A percentile compares a stretch with the other conserved stretches of the same genome.
Conservation (phyloP, 768 basidiomycete genomes). For the Rhodotorula toruloides region DNA sequence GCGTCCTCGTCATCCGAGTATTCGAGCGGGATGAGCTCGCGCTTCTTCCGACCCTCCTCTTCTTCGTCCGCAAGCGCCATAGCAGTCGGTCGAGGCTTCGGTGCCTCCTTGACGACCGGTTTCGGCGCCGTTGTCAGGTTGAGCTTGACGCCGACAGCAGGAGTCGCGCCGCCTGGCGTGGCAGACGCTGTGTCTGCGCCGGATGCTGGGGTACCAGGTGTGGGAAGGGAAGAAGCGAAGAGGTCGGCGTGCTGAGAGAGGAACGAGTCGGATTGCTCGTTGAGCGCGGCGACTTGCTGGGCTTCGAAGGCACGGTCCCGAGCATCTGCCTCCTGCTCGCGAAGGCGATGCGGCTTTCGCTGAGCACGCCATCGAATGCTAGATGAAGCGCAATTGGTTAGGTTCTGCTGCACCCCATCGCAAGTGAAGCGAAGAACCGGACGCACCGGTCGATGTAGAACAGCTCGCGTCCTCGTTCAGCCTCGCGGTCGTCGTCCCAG, state of each 20-base stretch:
- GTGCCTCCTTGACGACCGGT: constrained; percentile 1
- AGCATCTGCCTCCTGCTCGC: constrained; percentile 77
- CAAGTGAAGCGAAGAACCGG: constrained; percentile 3
- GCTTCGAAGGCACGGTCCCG: constrained; percentile 76
- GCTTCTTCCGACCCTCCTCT: constrained; percentile 32
- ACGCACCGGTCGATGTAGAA: constrained; percentile 86
- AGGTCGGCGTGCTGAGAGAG: constrained; percentile 49
- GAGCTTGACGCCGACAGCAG: constrained; percentile 36
- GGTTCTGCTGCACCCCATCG: not conserved
- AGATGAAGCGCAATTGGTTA: not conserved
- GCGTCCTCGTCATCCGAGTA: constrained; percentile 43
- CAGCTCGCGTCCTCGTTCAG: constrained; percentile 83
- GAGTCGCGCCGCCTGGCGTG: not conserved
- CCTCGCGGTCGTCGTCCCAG: constrained; percentile 79
- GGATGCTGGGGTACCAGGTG: not conserved
- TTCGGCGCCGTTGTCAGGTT: constrained; percentile 21
- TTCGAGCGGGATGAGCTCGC: constrained; percentile 41
- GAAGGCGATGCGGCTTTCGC: constrained; percentile 62
- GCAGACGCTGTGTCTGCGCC: not conserved
- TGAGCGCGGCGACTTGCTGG: constrained; percentile 77
- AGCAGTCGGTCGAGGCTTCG: constrained; percentile 23
- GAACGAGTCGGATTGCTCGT: constrained; percentile 88
- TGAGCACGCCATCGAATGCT: constrained; percentile 82
- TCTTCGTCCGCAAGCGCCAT: constrained; percentile 41
- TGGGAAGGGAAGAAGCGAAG: constrained; percentile 17